Conservation (phyloP, 2,329 filamentous ascomycete species). For the Diaporthe nobilis region DNA sequence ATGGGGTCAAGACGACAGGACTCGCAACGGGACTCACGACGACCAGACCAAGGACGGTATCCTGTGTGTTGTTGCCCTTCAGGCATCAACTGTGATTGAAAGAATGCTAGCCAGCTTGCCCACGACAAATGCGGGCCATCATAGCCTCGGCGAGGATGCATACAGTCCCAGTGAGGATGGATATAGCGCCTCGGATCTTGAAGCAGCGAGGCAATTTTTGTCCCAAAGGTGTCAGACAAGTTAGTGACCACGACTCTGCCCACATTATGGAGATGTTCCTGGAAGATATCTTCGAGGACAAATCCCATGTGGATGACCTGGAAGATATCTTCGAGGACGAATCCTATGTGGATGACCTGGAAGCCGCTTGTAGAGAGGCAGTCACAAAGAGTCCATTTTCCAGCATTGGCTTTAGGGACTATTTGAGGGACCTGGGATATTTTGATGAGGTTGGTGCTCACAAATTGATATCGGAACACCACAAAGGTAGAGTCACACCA, state of each 20-base stretch:
- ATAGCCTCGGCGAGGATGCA: too few relatives aligned
- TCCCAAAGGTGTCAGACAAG: not conserved
- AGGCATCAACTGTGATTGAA: not conserved
- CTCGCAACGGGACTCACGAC: too few relatives aligned
- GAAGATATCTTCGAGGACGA: not conserved
- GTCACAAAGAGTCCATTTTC: not conserved
- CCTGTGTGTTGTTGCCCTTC: not conserved
- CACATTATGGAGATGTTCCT: not conserved
- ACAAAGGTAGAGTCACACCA: not conserved
- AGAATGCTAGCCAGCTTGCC: not conserved
- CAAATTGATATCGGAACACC: not conserved
- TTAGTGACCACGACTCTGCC: not conserved
- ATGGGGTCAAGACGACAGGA: too few relatives aligned
- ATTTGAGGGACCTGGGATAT: not conserved
- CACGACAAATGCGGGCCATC: too few relatives aligned
- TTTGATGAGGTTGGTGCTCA: not conserved
- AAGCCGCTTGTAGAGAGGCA: rapidly evolving
- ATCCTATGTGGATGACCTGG: not conserved
- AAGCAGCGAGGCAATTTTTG: not conserved
- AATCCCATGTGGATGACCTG: too few relatives aligned
- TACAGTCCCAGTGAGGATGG: too few relatives aligned
- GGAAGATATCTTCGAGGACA: too few relatives aligned
- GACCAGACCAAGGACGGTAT: too few relatives aligned
- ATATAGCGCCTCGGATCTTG: not conserved
- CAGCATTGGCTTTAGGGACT: not conserved